Evolutionary conservation across 2,329 filamentous ascomycete genomes (phyloP), one percentile per base, ranked within the genome.

Genomic region (Paraphoma sp.): DNA sequence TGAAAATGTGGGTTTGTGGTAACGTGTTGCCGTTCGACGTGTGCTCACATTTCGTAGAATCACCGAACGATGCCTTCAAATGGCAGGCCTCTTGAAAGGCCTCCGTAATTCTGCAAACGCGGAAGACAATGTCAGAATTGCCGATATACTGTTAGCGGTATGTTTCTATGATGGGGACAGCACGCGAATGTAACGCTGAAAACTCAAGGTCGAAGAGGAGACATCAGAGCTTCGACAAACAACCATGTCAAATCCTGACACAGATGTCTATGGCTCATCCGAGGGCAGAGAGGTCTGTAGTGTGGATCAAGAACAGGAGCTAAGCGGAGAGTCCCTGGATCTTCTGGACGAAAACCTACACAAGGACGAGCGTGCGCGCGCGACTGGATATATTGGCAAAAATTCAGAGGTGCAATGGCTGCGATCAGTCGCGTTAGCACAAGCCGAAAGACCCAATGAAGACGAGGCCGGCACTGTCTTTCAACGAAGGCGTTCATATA

Each of bases 391-490:
- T 51, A 51, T 75, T n/a, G 74, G 72, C 2, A 68, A 65, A 33
- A 69, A 61, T 40, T 75, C 73, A 1, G 73, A 75, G 30, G 57
- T 74, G 10, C 68, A 73, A 29, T 75, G 74, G 73, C 44, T 74
- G 28, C 70, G 70, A 18, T 57, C 63, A 41, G 66, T 66, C 12
- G 54, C 59, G 12, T 54, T 69, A 31, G 60, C 71, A 1, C 65
- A 70, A 4, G 46, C 57, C 3, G 68, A 72, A 23, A 60, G 59
- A 48, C 12, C 12, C 6, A 56, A 67, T 9, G 55, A 62, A 6
- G 62, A 63, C 12, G 46, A 51, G 17, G 28, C 42, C 14, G 46
- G 18, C 30, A 28, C 40, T 9, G 38, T 53, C 7, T 23, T 46
- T 36, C 40, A 59, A n/a, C 53, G 55, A 47, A 54, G 51, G 45